Base-by-base conservation (phyloP, 345 rosid species). In the Mallotus nudiflorus region DNA sequence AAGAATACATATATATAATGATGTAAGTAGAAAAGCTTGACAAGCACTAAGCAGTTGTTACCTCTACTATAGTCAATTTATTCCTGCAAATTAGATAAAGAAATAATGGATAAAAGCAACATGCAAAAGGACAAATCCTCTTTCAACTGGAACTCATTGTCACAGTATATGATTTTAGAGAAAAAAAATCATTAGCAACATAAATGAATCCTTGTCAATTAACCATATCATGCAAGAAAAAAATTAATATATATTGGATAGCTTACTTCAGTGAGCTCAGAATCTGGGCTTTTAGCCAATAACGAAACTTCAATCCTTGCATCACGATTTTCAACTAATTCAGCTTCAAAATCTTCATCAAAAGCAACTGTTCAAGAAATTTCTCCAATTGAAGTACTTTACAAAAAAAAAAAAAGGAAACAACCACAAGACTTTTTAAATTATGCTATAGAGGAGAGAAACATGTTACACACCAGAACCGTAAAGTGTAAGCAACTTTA, bases 311-410 rank as follows among this genome's bases (percentile, higher is more conserved):
- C 97, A 56, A 72, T 86, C 80, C 82, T 89, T 61, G 97, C 96
- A 74, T 91, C 96, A 53, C 55, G 76, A 83, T 88, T 94, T 69
- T 89, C 97, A 66, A 81, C 68, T 77, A 91, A 79, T 81, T 94
- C 98, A 62, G 88, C 92, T 82, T 94, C 98, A 86, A 94, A 94
- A 85, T 94, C 98, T 84, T 94, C 98, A 68, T 94, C 98, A 86
- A 91, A 94, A 73, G 96, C 95, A 83, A 94, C 98, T 94, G 74
- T 59, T 31, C 78, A 15, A 28, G 42, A 64, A 67, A 74, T 48
- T 4, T 39, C n/a, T 48, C 44, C 33, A 20, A 49, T 18, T 56
- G 2, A 31, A 71, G 44, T 65, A 29, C 18, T 35, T 64, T 40
- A 52, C 15, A 28, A 28, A 55, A 19, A 57, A 53, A 19, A 73